A percentile compares a stretch with the other conserved stretches of the same genome.
Evolutionary conservation across 73 alveolate genomes (phyloP).

Genomic region (Tetrahymena malaccensis): DNA sequence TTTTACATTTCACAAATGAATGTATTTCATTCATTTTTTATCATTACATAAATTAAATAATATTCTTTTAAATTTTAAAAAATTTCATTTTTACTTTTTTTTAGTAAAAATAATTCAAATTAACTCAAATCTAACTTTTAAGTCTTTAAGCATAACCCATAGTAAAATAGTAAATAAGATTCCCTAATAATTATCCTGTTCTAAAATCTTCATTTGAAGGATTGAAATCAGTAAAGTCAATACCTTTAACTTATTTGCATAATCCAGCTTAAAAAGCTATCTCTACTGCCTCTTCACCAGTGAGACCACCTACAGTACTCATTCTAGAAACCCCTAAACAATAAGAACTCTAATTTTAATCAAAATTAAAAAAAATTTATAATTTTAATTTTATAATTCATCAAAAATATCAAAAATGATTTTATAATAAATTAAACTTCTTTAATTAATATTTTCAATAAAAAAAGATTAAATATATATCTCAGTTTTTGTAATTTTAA

Average conservation of each 20-base stretch:
- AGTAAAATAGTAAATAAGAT: slow-evolving; percentile 36
- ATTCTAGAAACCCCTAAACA: slow-evolving; percentile 61
- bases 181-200: slow-evolving; percentile 39
- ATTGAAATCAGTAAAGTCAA: slow-evolving; percentile 46
- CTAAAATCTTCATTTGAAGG: slow-evolving; percentile 53
- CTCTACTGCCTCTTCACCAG: slow-evolving; percentile 45
- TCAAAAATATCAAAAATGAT: too few relatives aligned
- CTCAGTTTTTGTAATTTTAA: too few relatives aligned
- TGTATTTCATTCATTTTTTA: too few relatives aligned
- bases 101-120: neutral
- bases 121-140: neutral
- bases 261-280: slow-evolving; percentile 18
- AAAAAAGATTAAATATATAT: too few relatives aligned
- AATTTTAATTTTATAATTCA: too few relatives aligned
- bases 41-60: too few relatives aligned
- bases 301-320: slow-evolving; percentile 31
- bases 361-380: too few relatives aligned
- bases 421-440: too few relatives aligned
- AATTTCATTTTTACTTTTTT: too few relatives aligned
- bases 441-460: too few relatives aligned
- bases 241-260: neutral
- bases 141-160: slow-evolving; percentile 5
- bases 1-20: too few relatives aligned
- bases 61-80: too few relatives aligned
- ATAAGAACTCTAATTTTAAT: slow-evolving; percentile 5